Evolutionary conservation across 106 monocot species (phyloP).

Genomic region (Phalaenopsis equestris): DNA sequence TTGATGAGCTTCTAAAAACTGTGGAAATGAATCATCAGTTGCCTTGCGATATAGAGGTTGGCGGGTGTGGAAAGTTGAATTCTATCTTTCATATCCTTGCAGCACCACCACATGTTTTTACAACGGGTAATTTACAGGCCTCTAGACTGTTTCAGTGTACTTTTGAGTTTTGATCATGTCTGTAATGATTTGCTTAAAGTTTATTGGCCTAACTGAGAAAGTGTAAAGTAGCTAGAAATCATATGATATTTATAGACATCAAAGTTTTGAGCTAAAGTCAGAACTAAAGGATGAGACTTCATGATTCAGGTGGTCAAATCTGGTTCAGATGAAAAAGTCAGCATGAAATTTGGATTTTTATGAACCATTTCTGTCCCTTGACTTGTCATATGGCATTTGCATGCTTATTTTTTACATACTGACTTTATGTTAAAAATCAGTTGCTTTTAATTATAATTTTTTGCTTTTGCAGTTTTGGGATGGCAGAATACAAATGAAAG

Average conservation of each 20-base stretch:
- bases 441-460: background rate
- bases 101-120: conserved; percentile 73
- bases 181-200: background rate
- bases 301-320: background rate
- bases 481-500: conserved; percentile 88
- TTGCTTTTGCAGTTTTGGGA: conserved; percentile 71
- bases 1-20: conserved; percentile 77
- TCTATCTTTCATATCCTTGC: conserved; percentile 75
- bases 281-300: background rate
- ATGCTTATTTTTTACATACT: background rate
- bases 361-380: background rate
- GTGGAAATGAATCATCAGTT: conserved; percentile 84
- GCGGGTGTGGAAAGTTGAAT: conserved; percentile 77
- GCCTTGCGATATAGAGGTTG: conserved; percentile 66
- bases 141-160: background rate
- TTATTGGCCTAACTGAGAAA: background rate
- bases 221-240: background rate
- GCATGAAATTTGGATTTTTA: background rate
- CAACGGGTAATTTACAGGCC: conserved; percentile 38
- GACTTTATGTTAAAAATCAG: background rate
- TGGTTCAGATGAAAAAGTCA: background rate
- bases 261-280: background rate
- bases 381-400: background rate
- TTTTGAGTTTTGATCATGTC: background rate
- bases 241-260: background rate